Evolutionary conservation across 1,284 basidiomycete species (phyloP), one percentile per base, ranked within the genome.

Genomic region (Xerocomus cyaneibrunnescens): DNA sequence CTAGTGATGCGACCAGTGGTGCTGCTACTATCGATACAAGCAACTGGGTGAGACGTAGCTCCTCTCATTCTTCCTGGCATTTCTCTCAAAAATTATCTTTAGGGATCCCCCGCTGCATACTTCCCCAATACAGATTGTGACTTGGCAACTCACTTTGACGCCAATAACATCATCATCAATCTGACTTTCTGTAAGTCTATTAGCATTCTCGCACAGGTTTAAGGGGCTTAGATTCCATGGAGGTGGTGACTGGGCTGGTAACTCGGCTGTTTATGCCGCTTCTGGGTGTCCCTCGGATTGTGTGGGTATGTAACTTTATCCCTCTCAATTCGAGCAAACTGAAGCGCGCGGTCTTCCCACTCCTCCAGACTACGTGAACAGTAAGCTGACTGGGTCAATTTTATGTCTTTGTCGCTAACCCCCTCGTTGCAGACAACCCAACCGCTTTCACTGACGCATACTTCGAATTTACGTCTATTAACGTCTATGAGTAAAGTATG

Each of bases 371-470:
- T 57, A 70, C n/a, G 64, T 65, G 35, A 43, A 69, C 41, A 47
- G 76, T 76, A 46, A 59, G 74, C 34, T 31, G 17, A 23, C 27
- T 8, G 17, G 6, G 3, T n/a, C 16, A 1, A 7, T 16, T 19
- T 16, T 32, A 16, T 30, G 17, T 19, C 13, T 9, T 1, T 3
- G 7, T 22, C 23, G 19, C 43, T 51, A 19, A 55, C 22, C 17
- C 17, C 16, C 31, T 38, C 14, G 8, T 44, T 34, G 9, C 22
- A 65, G 65, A 74, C 54, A 76, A 80, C 57, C 81, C 82, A 1
- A 54, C 63, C 1, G 77, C 74, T 3, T 83, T 82, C 62, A 50
- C 56, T 12, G 68, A 81, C 32, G 79, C 82, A 1, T 83, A 76
- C 65, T 84, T 81, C 60, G 71, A 80, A 36, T 72, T 84, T 57